A percentile compares a stretch with the other conserved stretches of the same genome.
phyloP scores from a whole-genome alignment of 495 filamentous ascomycete species.

The Neurospora sp. region DNA sequence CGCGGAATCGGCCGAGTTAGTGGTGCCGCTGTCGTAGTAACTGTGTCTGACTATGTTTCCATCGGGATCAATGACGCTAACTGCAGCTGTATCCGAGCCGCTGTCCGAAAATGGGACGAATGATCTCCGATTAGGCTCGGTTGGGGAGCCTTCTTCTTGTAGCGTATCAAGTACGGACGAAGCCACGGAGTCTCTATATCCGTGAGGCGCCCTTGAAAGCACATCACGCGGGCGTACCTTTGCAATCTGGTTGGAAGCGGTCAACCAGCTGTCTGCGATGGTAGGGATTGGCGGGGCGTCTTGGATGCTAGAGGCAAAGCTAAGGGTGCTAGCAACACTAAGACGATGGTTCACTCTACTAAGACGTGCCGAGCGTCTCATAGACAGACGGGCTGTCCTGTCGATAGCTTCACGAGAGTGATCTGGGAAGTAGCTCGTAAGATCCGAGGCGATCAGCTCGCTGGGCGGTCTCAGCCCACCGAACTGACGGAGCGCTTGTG shows the following conservation, averaged over 20 bases:
- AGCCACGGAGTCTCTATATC: conserved; percentile 75
- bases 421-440: conserved; percentile 94
- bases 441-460: conserved; percentile 92
- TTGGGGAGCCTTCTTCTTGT: conserved; percentile 75
- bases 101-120: conserved; percentile 89
- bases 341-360: conserved; percentile 86
- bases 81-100: conserved; percentile 51
- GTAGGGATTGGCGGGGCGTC: conserved; percentile 90
- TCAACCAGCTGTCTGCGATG: conserved; percentile 89
- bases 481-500: conserved; percentile 52
- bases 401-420: conserved; percentile 89
- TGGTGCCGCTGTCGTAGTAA: conserved; percentile 76
- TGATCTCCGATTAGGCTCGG: conserved; percentile 84
- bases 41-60: conserved; percentile 57
- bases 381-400: conserved; percentile 80
- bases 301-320: conserved; percentile 79
- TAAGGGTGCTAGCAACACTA: conserved; percentile 87
- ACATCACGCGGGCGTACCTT: conserved; percentile 35
- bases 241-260: conserved; percentile 42
- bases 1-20: conserved; percentile 47
- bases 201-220: conserved; percentile 29
- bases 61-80: conserved; percentile 65
- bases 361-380: conserved; percentile 77
- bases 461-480: conserved; percentile 88
- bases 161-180: conserved; percentile 76